A percentile compares a stretch with the other conserved stretches of the same genome.
phyloP scores from a whole-genome alignment of 208 protist species.

The Acanthamoeba lenticulata region DNA sequence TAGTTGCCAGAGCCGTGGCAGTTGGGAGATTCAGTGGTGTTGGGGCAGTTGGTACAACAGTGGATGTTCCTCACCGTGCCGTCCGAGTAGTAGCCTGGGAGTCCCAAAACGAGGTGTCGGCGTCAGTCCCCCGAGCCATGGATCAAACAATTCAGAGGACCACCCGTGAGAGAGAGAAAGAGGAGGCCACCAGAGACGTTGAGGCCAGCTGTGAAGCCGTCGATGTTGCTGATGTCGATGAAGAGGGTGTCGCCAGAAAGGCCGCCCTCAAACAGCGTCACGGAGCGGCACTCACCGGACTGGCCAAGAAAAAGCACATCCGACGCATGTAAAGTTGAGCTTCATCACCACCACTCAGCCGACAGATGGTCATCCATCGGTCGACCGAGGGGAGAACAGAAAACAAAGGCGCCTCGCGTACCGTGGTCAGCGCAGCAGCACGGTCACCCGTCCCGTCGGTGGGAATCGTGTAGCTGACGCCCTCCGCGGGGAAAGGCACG shows the following conservation, averaged over 20 bases:
- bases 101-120: too few species aligned
- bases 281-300: neutral
- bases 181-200: neutral
- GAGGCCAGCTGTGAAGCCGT: constrained; percentile 54
- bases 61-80: constrained; percentile 10
- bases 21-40: constrained; percentile 59
- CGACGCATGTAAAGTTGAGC: neutral
- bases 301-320: neutral
- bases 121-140: too few species aligned
- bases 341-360: neutral
- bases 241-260: neutral
- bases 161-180: neutral
- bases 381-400: neutral
- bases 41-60: constrained; percentile 28
- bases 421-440: neutral
- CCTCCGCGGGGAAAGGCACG: neutral
- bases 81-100: neutral
- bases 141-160: neutral
- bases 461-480: neutral
- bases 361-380: neutral
- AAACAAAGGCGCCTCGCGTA: neutral
- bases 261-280: constrained; percentile 20
- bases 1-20: constrained; percentile 45
- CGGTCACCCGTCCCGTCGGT: neutral
- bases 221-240: constrained; percentile 63